phyloP scores from a whole-genome alignment of 176 grass and related monocot genomes.

The Musa troglodytarum region DNA sequence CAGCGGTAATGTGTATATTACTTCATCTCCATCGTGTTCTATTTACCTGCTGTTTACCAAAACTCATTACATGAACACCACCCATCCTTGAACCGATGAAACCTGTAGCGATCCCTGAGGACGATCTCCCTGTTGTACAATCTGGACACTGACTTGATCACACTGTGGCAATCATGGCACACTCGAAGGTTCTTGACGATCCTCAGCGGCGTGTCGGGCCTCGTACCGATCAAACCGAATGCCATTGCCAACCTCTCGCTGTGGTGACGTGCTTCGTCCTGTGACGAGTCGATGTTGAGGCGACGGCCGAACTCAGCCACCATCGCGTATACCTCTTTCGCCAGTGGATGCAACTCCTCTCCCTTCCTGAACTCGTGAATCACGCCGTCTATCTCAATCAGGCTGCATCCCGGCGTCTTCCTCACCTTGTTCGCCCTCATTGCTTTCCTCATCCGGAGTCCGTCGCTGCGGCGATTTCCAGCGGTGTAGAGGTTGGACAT shows the following conservation, averaged over 20 bases:
- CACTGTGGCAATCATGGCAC: background rate
- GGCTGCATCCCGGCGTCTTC: conserved; percentile 54
- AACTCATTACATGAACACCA: conserved; percentile 7
- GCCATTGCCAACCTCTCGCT: conserved; percentile 13
- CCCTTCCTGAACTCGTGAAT: conserved; percentile 50
- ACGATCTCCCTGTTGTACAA: conserved; percentile 9
- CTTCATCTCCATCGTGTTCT: too few species aligned
- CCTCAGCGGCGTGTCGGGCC: background rate
- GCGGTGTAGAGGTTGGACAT: conserved; percentile 59
- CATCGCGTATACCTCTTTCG: background rate
- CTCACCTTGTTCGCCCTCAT: conserved; percentile 42
- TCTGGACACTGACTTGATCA: background rate
- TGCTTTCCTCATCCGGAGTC: conserved; percentile 29
- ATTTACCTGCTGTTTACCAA: background rate
- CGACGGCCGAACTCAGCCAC: background rate
- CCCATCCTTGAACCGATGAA: conserved; percentile 8
- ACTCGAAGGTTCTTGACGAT: conserved; percentile 12
- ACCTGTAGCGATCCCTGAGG: conserved; percentile 4
- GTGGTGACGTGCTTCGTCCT: background rate
- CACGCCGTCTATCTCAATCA: conserved; percentile 70
- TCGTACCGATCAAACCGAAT: conserved; percentile 7
- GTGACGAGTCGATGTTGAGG: background rate
- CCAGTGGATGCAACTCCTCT: background rate
- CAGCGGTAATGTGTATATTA: too few species aligned
- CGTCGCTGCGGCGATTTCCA: conserved; percentile 18